Evolutionary conservation across 495 filamentous ascomycete genomes (phyloP).

Genomic region (Tuber brumale): DNA sequence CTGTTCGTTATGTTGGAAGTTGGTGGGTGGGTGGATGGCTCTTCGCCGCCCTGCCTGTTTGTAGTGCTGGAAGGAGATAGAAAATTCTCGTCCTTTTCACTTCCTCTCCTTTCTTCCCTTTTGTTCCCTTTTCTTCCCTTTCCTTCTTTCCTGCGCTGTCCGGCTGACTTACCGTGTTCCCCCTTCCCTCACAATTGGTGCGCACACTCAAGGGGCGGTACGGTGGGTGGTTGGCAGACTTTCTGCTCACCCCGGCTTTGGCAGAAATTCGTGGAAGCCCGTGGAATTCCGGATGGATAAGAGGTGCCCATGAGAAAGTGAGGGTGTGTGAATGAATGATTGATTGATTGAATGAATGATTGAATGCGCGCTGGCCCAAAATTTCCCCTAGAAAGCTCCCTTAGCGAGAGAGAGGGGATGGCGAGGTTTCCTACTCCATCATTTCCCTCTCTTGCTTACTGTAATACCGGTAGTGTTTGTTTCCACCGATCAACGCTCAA

Average conservation of each 20-base stretch:
- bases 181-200: background rate
- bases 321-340: too few relatives aligned
- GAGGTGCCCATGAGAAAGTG: background rate
- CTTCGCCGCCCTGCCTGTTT: too few relatives aligned
- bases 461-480: background rate
- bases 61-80: background rate
- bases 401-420: background rate
- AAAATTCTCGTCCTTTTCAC: background rate
- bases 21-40: background rate
- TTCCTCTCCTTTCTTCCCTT: background rate
- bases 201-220: background rate
- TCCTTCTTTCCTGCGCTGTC: background rate
- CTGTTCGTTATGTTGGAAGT: background rate
- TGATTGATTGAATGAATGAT: background rate
- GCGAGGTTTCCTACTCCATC: background rate
- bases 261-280: background rate
- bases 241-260: background rate
- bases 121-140: background rate
- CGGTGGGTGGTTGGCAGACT: background rate
- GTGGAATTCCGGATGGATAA: background rate
- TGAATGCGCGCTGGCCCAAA: background rate
- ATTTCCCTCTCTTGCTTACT: background rate
- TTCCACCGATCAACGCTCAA: background rate
- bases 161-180: background rate
- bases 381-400: background rate